Conservation (phyloP, 257 asterid species). For the Coffea canephora region DNA sequence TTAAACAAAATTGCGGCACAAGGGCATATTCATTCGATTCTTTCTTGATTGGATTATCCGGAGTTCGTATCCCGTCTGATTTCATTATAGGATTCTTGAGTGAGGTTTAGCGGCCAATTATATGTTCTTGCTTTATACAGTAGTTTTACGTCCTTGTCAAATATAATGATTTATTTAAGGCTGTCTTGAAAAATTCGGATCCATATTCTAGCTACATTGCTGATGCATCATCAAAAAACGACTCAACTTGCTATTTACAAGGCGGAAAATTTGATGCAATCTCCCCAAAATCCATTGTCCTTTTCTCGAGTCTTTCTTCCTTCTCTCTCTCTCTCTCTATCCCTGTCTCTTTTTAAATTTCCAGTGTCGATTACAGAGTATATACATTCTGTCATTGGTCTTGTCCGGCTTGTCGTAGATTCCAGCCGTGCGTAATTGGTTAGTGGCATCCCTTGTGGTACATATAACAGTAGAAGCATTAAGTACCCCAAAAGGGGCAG, state of each 20-base stretch:
- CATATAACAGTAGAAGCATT: too few relatives aligned
- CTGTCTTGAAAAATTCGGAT: not conserved
- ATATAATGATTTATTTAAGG: not conserved
- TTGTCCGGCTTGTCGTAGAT: too few relatives aligned
- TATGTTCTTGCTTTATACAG: too few relatives aligned
- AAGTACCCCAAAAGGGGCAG: too few relatives aligned
- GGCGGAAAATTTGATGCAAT: not conserved
- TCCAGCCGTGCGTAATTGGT: too few relatives aligned
- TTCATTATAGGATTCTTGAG: too few relatives aligned
- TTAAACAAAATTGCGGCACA: not conserved
- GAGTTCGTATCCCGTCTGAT: not conserved
- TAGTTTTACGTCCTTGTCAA: not conserved
- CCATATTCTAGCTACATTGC: not conserved
- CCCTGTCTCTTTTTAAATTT: too few relatives aligned
- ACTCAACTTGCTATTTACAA: not conserved
- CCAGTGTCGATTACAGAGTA: too few relatives aligned
- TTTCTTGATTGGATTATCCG: not conserved
- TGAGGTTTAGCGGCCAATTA: not conserved
- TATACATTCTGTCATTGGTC: too few relatives aligned
- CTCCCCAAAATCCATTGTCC: not conserved
- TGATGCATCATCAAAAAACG: not conserved
- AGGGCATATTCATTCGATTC: not conserved
- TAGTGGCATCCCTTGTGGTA: too few relatives aligned
- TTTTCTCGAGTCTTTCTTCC: too few relatives aligned
- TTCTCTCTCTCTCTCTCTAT: too few relatives aligned